These are phyloP conservation scores for Sugiyamaella castrensis DNA, from an alignment of 1,139 yeast genomes.

Conservation along the genomic window DNA sequence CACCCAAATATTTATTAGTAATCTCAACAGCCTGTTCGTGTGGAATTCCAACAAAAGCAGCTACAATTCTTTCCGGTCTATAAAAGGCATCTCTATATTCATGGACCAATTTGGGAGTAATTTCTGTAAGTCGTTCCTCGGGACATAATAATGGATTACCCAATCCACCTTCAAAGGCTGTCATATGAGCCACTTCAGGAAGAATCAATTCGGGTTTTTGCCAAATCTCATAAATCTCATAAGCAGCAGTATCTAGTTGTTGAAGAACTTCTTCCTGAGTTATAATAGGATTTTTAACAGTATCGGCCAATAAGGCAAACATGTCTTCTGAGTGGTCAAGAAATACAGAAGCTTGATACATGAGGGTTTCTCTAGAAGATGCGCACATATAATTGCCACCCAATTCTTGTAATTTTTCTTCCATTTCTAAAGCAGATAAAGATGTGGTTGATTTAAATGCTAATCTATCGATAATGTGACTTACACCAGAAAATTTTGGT, in stretches of 20 bases:
- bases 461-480: slow-evolving; percentile 80
- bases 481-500: slow-evolving; percentile 55
- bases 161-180: slow-evolving; percentile 75
- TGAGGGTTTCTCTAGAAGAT: slow-evolving; percentile 84
- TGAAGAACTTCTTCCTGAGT: slow-evolving; percentile 70
- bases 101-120: slow-evolving; percentile 52
- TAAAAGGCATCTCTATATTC: slow-evolving; percentile 66
- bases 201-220: slow-evolving; percentile 80
- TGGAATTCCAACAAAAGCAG: slow-evolving; percentile 85
- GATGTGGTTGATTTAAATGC: slow-evolving; percentile 77
- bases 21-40: slow-evolving; percentile 66
- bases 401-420: slow-evolving; percentile 67
- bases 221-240: slow-evolving; percentile 79
- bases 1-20: slow-evolving; percentile 63
- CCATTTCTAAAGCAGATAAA: slow-evolving; percentile 64
- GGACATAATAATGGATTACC: slow-evolving; percentile 90
- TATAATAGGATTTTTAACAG: slow-evolving; percentile 67
- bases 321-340: slow-evolving; percentile 79
- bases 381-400: slow-evolving; percentile 97
- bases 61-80: slow-evolving; percentile 78
- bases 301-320: slow-evolving; percentile 77
- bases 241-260: slow-evolving; percentile 70
- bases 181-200: slow-evolving; percentile 83
- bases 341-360: slow-evolving; percentile 93
- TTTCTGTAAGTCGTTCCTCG: slow-evolving; percentile 55